phyloP scores from a whole-genome alignment of 176 grass and related monocot genomes.

The Hordeum marinum region DNA sequence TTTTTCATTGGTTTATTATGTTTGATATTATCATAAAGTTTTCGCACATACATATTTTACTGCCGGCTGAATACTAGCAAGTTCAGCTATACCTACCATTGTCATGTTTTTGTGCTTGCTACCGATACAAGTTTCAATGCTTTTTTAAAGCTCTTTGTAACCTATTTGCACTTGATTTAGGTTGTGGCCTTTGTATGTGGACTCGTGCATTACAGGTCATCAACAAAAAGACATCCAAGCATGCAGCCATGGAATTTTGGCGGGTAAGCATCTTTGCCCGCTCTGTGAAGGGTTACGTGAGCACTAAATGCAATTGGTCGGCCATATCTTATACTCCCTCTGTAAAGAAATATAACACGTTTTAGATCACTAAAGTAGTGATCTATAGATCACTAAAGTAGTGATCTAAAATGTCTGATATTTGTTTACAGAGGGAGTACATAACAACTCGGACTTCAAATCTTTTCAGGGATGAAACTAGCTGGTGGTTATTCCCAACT shows the following conservation, averaged over 20 bases:
- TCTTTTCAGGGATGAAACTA: slow-evolving; percentile 77
- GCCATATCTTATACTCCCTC: not conserved
- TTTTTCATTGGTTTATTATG: not conserved
- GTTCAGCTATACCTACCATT: not conserved
- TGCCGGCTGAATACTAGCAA: not conserved
- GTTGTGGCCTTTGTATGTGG: slow-evolving; percentile 80
- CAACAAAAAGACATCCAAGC: slow-evolving; percentile 61
- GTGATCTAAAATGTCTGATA: too few species aligned
- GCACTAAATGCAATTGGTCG: not conserved
- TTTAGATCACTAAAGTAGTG: too few species aligned
- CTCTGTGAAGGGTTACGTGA: not conserved
- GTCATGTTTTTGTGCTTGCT: not conserved
- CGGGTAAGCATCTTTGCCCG: slow-evolving; percentile 43
- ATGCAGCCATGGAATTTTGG: slow-evolving; percentile 84
- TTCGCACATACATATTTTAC: slow-evolving; percentile 11
- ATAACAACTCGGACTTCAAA: not conserved
- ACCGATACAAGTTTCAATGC: not conserved
- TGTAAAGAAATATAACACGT: too few species aligned
- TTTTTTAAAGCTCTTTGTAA: not conserved
- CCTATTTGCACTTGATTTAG: slow-evolving; percentile 32
- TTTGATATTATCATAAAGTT: not conserved
- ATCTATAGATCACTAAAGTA: too few species aligned
- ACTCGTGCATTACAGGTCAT: slow-evolving; percentile 83
- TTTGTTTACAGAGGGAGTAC: too few species aligned
- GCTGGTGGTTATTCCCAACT: slow-evolving; percentile 85